phyloP scores from a whole-genome alignment of 208 protist genomes.

The Naegleria fowleri region DNA sequence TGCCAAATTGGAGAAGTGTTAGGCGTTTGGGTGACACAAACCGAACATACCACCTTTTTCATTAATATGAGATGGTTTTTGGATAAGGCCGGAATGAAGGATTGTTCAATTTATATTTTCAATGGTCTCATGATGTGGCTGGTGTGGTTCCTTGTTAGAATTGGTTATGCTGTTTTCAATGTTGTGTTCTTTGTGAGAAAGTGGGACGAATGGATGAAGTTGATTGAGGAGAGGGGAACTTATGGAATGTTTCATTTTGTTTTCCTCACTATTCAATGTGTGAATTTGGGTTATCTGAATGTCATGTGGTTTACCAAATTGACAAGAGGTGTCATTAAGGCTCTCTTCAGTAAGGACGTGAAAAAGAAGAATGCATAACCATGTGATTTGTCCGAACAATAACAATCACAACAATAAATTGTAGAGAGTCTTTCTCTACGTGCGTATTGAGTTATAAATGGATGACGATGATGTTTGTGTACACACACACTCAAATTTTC shows the following conservation, averaged over 20 bases:
- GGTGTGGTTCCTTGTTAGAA: background rate
- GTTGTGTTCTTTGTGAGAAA: background rate
- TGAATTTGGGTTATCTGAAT: constrained; percentile 16
- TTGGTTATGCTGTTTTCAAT: background rate
- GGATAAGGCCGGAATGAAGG: background rate
- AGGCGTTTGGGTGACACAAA: background rate
- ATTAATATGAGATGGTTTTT: constrained; percentile 23
- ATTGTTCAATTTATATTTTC: background rate
- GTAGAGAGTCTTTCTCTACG: too few relatives aligned
- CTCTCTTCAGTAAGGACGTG: background rate
- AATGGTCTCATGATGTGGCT: constrained; percentile 22
- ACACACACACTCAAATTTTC: too few relatives aligned
- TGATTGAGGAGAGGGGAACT: background rate
- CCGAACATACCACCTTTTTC: background rate
- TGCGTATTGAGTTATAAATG: too few relatives aligned
- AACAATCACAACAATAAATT: too few relatives aligned
- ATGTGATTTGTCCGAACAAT: too few relatives aligned
- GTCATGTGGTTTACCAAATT: constrained; percentile 18
- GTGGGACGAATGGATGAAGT: background rate
- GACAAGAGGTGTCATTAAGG: background rate
- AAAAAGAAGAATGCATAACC: background rate
- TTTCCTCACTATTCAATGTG: background rate
- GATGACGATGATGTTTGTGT: too few relatives aligned
- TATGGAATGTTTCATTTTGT: background rate
- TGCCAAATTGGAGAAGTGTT: background rate